Evolutionary conservation across 495 filamentous ascomycete genomes (phyloP), one percentile per base, ranked within the genome.

Genomic region (Neurospora sp.): DNA sequence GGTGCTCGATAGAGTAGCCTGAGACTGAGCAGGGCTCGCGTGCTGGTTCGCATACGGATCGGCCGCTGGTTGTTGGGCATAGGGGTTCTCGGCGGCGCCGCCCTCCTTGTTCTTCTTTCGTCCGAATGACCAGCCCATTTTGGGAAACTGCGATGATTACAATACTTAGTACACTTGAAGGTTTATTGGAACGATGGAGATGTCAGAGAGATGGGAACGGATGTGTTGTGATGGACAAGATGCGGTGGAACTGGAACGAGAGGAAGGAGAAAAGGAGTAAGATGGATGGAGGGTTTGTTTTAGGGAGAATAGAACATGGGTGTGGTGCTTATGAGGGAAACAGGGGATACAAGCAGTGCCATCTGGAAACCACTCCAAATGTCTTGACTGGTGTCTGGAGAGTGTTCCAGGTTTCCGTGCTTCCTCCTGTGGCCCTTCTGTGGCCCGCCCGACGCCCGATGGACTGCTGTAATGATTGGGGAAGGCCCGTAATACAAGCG

Each of bases 41-140:
- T 75, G 12, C 4, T 84, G 82, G 74, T 81, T 88, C 38, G 89
- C 90, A 77, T 92, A 93, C 14, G 89, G 88, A 75, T 92, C 89
- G 70, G 83, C 80, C 38, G 85, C 84, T 31, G 86, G 84, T 16
- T 87, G 85, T 79, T 92, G 87, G 66, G 91, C 91, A 78, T 94
- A 93, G 38, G 92, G 92, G 77, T 93, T 91, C n/a, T 77, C 73
- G 39, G 83, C 75, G 37, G 88, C 82, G 2, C 84, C 86, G 77
- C 87, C 86, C 80, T 88, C 90, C 86, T 91, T 92, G 73, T 86
- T 66, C 54, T 66, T 66, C 54, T 66, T 66, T 35, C 86, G 70
- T 86, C 85, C 42, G 84, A 85, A 66, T 18, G 54, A 66, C 54
- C 54, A 66, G 54, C 54, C 54, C 54, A 66, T 66, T 37, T 66